Evolutionary conservation across 2,329 filamentous ascomycete genomes (phyloP).

Genomic region (Juglanconis juglandina): DNA sequence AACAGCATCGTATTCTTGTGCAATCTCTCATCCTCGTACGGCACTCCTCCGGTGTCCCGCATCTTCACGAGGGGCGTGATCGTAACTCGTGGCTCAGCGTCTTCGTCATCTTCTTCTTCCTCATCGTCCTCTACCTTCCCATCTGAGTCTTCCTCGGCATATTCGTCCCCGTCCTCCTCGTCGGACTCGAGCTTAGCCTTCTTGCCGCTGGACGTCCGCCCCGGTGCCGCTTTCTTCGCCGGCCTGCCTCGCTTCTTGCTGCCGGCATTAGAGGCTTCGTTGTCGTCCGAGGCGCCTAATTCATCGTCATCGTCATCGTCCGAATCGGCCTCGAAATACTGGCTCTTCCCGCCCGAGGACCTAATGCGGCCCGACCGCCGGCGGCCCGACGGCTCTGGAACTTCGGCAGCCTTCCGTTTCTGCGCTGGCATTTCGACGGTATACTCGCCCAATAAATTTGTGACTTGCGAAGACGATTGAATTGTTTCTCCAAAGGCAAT

Average conservation of each 20-base stretch:
- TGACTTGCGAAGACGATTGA: too few species aligned
- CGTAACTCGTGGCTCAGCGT: slow-evolving; percentile 35
- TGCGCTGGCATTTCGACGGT: slow-evolving; percentile 1
- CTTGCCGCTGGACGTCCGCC: slow-evolving; percentile 8
- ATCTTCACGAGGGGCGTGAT: slow-evolving; percentile 41
- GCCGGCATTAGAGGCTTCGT: background rate
- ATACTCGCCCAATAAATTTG: too few species aligned
- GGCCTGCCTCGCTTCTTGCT: slow-evolving; percentile 9
- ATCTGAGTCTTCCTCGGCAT: slow-evolving; percentile 32
- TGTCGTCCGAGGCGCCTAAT: slow-evolving; percentile 2
- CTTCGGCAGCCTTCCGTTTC: slow-evolving; percentile 23
- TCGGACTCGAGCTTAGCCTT: slow-evolving; percentile 19
- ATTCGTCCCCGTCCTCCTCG: slow-evolving; percentile 27
- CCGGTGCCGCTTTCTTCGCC: slow-evolving; percentile 9
- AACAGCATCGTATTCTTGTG: slow-evolving; percentile 59
- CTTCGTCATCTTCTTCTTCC: slow-evolving; percentile 34
- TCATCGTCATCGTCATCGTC: slow-evolving; percentile 21
- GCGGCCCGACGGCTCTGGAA: slow-evolving; percentile 29
- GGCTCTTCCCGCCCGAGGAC: slow-evolving; percentile 44
- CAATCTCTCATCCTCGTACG: slow-evolving; percentile 50
- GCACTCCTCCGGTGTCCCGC: slow-evolving; percentile 37
- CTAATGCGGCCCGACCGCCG: slow-evolving; percentile 47
- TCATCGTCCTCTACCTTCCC: slow-evolving; percentile 22
- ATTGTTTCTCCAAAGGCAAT: too few species aligned
- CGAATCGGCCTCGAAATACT: slow-evolving; percentile 45